These are phyloP conservation scores for Pelargonium citronellum DNA, from an alignment of 441 rosid species.

Conservation along the genomic window DNA sequence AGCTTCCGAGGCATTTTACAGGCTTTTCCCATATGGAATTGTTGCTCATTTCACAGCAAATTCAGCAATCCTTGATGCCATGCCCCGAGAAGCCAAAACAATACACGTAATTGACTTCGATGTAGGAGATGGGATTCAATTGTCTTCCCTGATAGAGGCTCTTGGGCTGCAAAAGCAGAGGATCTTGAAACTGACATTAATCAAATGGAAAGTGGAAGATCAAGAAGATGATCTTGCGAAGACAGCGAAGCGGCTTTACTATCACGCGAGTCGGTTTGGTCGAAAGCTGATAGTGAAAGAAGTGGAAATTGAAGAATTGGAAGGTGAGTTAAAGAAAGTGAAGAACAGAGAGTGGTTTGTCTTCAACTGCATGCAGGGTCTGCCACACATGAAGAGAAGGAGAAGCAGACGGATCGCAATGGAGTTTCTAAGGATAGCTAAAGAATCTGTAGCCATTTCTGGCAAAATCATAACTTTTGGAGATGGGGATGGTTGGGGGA, in stretches of 20 bases:
- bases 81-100: slow-evolving; percentile 22
- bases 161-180: slow-evolving; percentile 21
- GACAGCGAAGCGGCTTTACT: slow-evolving; percentile 25
- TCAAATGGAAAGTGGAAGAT: slow-evolving; percentile 21
- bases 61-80: slow-evolving; percentile 32
- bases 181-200: slow-evolving; percentile 28
- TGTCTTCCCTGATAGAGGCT: slow-evolving; percentile 33
- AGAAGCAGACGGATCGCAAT: slow-evolving; percentile 19
- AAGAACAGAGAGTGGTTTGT: slow-evolving; percentile 29
- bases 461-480: slow-evolving; percentile 19
- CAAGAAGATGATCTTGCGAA: slow-evolving; percentile 27
- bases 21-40: slow-evolving; percentile 29
- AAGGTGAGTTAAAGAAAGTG: slow-evolving; percentile 20
- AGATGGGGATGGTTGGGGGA: slow-evolving; percentile 25
- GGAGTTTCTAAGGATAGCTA: slow-evolving; percentile 30
- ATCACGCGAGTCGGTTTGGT: slow-evolving; percentile 25
- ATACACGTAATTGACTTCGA: slow-evolving; percentile 36
- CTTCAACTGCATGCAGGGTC: slow-evolving; percentile 33
- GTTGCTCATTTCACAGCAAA: slow-evolving; percentile 36
- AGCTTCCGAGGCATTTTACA: slow-evolving; percentile 32
- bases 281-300: slow-evolving; percentile 26
- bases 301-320: slow-evolving; percentile 27
- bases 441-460: slow-evolving; percentile 10
- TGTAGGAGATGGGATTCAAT: slow-evolving; percentile 44
- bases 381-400: slow-evolving; percentile 42